Base-by-base conservation (phyloP, 202 grass and related monocot genomes). In the Zizania palustris region DNA sequence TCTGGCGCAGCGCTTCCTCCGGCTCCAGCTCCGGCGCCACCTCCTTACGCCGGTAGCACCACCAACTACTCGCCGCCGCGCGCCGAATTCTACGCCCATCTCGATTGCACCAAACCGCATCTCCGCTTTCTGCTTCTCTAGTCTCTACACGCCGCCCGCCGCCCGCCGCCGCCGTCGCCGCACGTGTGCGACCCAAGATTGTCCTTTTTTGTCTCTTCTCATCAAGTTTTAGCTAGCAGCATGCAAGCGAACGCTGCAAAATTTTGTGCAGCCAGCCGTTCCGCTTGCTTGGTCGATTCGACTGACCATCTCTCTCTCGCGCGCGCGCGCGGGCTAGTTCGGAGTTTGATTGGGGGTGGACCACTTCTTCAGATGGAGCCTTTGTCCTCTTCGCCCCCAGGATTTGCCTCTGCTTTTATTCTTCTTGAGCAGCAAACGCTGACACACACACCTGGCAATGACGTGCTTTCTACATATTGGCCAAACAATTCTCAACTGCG, bases 1-100 rank as follows among this genome's bases (percentile, higher is more conserved):
- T 96, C 46, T 88, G 92, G 74, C 92, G 92, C 60, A 84, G 72
- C 73, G 70, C 65, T 10, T 92, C 92, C 56, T 79, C 85, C 18
- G 46, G 69, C 60, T 82, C 80, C 69, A 69, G 63, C 63, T 79
- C 85, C 46, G 45, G 69, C 71, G 64, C 77, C 8, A 80, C 85
- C 59, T 84, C 74, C 70, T 22, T 10, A 39, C 80, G 76, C 58
- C 42, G 78, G 15, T 75, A 75, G 57, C 42, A 46, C 22, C 65
- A 9, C 11, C 51, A 9, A 22, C 66, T 14, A 6, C 28, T 43
- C 35, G 51, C 50, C 50, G 50, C 44, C 12, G 45, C 45, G 45
- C 67, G 20, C 12, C 21, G 46, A 45, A 42, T 72, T 42, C 48
- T 71, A 33, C 42, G 59, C 4, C 3, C 0, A 12, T 5, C 16